phyloP scores from a whole-genome alignment of 2,329 filamentous ascomycete genomes.

The Corinectria fuckeliana region DNA sequence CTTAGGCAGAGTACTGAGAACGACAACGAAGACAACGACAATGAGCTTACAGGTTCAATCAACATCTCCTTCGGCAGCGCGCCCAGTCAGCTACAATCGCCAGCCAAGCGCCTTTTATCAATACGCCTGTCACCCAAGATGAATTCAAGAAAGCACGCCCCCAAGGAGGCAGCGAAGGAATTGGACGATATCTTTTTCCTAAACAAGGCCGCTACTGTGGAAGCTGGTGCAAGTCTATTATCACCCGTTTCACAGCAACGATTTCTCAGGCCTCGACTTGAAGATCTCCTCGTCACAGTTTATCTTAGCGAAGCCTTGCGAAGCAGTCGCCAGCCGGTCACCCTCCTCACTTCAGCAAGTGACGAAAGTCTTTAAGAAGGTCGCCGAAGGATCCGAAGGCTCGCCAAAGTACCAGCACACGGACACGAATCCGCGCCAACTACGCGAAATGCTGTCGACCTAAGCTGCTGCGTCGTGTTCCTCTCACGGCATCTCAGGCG shows the following conservation, averaged over 20 bases:
- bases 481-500: too few species aligned
- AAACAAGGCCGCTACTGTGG: conserved; percentile 15
- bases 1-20: neutral
- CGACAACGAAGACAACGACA: conserved; percentile 16
- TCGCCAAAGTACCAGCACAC: too few species aligned
- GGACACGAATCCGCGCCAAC: too few species aligned
- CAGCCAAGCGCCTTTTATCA: conserved; percentile 23
- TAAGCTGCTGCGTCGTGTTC: too few species aligned
- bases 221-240: conserved; percentile 35
- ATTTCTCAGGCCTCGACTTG: conserved; percentile 5
- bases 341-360: neutral
- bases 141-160: conserved; percentile 4
- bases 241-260: conserved; percentile 38
- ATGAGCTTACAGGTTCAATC: conserved; percentile 22
- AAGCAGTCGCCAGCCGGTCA: conserved; percentile 14
- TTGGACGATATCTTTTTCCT: conserved; percentile 26
- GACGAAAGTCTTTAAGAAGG: neutral
- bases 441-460: too few species aligned
- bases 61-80: conserved; percentile 10
- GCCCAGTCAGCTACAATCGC: conserved; percentile 5
- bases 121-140: conserved; percentile 20
- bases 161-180: conserved; percentile 1
- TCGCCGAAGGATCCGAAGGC: neutral
- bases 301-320: conserved; percentile 12
- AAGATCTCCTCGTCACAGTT: conserved; percentile 8